Evolutionary conservation across 345 rosid genomes (phyloP), one percentile per base, ranked within the genome.

Genomic region (Triadica sebifera): DNA sequence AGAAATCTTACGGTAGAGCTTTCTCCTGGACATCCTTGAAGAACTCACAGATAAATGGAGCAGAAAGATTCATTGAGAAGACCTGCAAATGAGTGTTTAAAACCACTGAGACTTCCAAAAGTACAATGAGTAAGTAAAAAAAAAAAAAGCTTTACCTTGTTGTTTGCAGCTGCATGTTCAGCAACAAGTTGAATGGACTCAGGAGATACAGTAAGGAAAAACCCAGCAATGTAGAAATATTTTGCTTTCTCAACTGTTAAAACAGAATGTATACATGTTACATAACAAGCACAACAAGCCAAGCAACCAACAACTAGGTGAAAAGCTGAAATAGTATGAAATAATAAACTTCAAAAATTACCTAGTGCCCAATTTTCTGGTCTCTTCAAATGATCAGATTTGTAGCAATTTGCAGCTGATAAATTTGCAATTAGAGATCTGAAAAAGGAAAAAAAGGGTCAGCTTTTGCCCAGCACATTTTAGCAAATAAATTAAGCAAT

Each of bases 21-120:
- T 90, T 93, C 77, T 84, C 97, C 39, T 84, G 92, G 6, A 70
- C 91, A 60, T 95, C 97, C 93, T 87, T 93, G 89, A 91, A 95
- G 86, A 95, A 95, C 83, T 95, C 99, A 29, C 99, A 95, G 81
- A 95, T 90, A 82, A 90, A 95, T 65, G 98, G 94, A 81, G 98
- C 99, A 82, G 99, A 87, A 71, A 93, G 99, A 85, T 95, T 95
- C 96, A 89, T 95, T 64, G 79, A 51, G 81, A 95, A 95, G 65
- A 88, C 77, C 99, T 95, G 84, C 61, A 77, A n/a, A 75, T 60
- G 77, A 20, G 74, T 60, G 16, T 47, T 34, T 65, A 22, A 75
- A 63, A 25, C 60, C 7, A 72, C 24, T 46, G 67, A 45, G 13
- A 29, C 25, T 29, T n/a, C 17, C 34, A 43, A 56, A 37, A 41